Evolutionary conservation across 768 basidiomycete species (phyloP).

Genomic region (Trametes elegans): DNA sequence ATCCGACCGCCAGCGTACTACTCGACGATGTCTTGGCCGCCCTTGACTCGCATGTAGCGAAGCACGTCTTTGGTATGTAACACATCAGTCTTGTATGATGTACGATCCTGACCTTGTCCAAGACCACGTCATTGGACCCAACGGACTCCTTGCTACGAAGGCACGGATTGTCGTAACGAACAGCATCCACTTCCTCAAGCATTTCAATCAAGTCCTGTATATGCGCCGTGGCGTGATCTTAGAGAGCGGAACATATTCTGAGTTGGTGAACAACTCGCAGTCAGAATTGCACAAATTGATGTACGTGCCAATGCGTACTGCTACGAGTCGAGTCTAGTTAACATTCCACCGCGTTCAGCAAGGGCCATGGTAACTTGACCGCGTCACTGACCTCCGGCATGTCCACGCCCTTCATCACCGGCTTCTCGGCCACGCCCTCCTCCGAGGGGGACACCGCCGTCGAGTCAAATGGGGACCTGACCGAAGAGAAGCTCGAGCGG

Average conservation of each 20-base stretch:
- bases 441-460: constrained; percentile 26
- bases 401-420: constrained; percentile 31
- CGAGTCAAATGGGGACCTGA: constrained; percentile 20
- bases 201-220: constrained; percentile 74
- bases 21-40: constrained; percentile 90
- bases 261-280: constrained; percentile 56
- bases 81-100: background rate
- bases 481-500: constrained; percentile 28
- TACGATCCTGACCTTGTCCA: constrained; percentile 4
- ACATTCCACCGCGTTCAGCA: constrained; percentile 12
- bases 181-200: constrained; percentile 75
- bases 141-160: constrained; percentile 78
- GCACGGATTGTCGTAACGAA: constrained; percentile 87
- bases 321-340: background rate
- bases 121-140: constrained; percentile 87
- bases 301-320: constrained; percentile 41
- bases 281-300: constrained; percentile 74
- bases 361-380: constrained; percentile 26
- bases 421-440: constrained; percentile 29
- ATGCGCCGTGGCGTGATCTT: constrained; percentile 81
- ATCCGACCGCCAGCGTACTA: constrained; percentile 48
- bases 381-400: constrained; percentile 23
- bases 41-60: constrained; percentile 84
- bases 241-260: constrained; percentile 66
- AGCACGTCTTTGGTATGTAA: constrained; percentile 72